Evolutionary conservation across 2,329 filamentous ascomycete species (phyloP), one percentile per base, ranked within the genome.

Genomic region (Fusarium citri): DNA sequence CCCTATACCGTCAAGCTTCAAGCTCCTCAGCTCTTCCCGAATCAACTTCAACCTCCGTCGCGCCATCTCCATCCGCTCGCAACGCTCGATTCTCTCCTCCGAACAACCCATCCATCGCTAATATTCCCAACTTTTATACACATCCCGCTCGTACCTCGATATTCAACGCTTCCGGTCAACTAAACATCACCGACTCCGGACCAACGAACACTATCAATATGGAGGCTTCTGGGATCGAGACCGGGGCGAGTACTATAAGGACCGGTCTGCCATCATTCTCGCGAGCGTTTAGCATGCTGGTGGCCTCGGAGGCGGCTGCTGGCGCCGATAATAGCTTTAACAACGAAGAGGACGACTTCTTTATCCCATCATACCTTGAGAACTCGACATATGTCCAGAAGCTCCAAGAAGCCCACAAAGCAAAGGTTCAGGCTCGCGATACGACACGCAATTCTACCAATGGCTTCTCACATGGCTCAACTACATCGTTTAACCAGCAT

Each of bases 301-400:
- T 83, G 75, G 74, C 76, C 42, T 73, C 74, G 59, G 75, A 79
- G 67, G 70, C 76, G 31, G 56, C 67, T 11, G 31, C 49, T 25
- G 23, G 76, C 25, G 54, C 67, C 20, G 75, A 79, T 31, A 66
- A 59, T 47, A 68, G 68, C 42, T 45, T 75, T 71, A 69, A 75
- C 18, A 67, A 72, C 55, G 67, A 72, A 11, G 74, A 77, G 2
- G 75, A 84, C 61, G 74, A 80, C 61, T 95, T 95, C 83, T 94
- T 97, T 79, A 86, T 91, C 14, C 95, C 95, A 1, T 94, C 93
- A 8, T 98, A 98, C 80, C 86, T 98, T 46, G 85, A 86, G 72
- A 88, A 88, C 41, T 95, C 94, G 16, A 88, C 89, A 75, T 94
- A 97, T 79, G 89, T 95, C 55, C 87, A 91, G 73, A 90, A 88